Evolutionary conservation across 2,329 filamentous ascomycete species (phyloP), one percentile per base, ranked within the genome.

Genomic region (Cladophialophora exuberans): DNA sequence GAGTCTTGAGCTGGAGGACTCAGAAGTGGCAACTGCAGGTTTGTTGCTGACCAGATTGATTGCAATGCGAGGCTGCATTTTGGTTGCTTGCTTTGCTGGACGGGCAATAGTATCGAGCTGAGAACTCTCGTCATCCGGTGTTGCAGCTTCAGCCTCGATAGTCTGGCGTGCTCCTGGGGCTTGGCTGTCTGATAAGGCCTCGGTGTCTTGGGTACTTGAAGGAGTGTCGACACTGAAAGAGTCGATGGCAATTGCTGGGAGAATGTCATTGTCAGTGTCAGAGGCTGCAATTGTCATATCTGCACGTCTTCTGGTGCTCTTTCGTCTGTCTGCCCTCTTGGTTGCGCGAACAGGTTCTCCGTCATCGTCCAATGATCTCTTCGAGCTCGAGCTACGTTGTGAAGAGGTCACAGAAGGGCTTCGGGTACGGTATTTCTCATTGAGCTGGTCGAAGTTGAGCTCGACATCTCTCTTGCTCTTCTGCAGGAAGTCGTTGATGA

Each of bases 311-410:
- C 60, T 50, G 20, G 46, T 59, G 56, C 57, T 62, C 50, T 57
- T 60, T 13, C 60, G 26, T 52, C 61, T 35, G 42, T 63, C 62
- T 11, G 62, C 54, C 30, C 63, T 56, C 54, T 65, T 65, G 42
- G 31, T 59, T 22, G 60, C 43, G 9, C 63, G 62, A 48, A 54
- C 50, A 18, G 52, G 56, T 15, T 64, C 63, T 26, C 59, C 62
- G 44, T 65, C 62, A 23, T 65, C 63, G 33, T 65, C 63, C n/a
- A 62, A 48, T 4, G 64, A 66, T 45, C 64, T 43, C 48, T 66
- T 66, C 4, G 62, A 64, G 57, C 62, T 64, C 15, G 62, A 62
- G 53, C 59, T 64, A 28, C 61, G 57, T 41, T 65, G 62, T 33
- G 64, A 66, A 10, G 64, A 66, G 9, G 63, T 62, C 25, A 60